These are phyloP conservation scores for Apiosordaria backusii DNA, from an alignment of 495 filamentous ascomycete species.

Conservation along the genomic window DNA sequence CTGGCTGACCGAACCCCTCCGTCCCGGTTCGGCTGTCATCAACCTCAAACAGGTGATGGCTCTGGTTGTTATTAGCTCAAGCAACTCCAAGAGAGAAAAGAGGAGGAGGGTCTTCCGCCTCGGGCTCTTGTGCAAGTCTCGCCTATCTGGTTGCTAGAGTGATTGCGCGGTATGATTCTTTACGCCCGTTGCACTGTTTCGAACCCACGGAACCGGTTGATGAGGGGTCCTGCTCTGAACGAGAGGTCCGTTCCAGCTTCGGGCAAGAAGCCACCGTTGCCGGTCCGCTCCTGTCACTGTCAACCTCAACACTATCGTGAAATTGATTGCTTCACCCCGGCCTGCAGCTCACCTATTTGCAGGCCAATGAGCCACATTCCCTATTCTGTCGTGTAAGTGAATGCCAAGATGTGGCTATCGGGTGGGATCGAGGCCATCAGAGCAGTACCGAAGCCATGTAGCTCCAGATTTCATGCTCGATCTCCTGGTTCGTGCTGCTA, in stretches of 20 bases:
- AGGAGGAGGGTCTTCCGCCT: background rate
- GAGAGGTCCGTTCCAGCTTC: background rate
- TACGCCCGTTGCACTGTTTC: slow-evolving; percentile 10
- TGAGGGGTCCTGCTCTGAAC: background rate
- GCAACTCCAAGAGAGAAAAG: background rate
- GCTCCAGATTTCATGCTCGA: background rate
- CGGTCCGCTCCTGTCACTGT: background rate
- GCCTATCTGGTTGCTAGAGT: background rate
- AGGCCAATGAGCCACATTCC: no score
- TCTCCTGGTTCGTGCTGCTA: background rate
- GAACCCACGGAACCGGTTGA: slow-evolving; percentile 5
- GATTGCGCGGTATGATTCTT: background rate
- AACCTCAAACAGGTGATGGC: slow-evolving; percentile 25
- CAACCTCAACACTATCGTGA: no score
- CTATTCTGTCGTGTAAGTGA: background rate
- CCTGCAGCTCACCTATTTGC: background rate
- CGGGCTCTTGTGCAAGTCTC: background rate
- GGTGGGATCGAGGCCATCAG: background rate
- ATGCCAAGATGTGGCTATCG: background rate
- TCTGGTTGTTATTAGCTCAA: no score
- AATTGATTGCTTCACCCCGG: background rate
- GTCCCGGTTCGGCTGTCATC: slow-evolving; percentile 15
- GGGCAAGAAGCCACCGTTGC: slow-evolving; percentile 3
- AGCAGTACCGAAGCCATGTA: background rate
- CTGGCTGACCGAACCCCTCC: background rate